Percentiles rank a stretch among this genome's conserved stretches.
These are phyloP conservation scores for Candida xyloterini DNA, from an alignment of 805 yeast species.

Conservation along the genomic window DNA sequence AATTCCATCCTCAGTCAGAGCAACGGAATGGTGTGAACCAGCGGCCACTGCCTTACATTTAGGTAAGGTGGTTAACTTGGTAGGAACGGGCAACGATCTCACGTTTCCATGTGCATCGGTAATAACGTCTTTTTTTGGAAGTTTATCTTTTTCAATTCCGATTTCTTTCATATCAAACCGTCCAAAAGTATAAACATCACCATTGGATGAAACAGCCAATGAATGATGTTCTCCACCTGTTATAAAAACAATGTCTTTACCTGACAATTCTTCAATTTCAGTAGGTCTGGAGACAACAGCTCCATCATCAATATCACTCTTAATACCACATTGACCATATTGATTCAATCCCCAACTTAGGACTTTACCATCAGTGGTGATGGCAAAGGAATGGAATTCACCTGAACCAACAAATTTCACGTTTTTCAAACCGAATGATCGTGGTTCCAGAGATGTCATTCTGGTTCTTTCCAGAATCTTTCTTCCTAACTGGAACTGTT, in stretches of 20 bases:
- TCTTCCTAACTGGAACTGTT: constrained; percentile 88
- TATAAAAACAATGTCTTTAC: constrained; percentile 54
- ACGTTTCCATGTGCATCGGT: constrained; percentile 76
- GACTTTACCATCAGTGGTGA: constrained; percentile 67
- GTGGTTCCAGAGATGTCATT: constrained; percentile 70
- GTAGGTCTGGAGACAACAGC: constrained; percentile 78
- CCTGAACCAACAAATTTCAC: constrained; percentile 85
- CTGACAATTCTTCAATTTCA: constrained; percentile 60
- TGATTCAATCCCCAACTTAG: constrained; percentile 95
- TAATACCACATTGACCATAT: constrained; percentile 91
- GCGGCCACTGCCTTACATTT: constrained; percentile 59
- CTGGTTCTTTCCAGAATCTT: constrained; percentile 76
- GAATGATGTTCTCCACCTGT: constrained; percentile 97
- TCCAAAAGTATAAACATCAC: constrained; percentile 83
- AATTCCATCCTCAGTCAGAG: constrained; percentile 78
- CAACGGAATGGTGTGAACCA: constrained; percentile 92
- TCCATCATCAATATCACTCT: constrained; percentile 79
- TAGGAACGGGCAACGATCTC: constrained; percentile 84
- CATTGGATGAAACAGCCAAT: constrained; percentile 66
- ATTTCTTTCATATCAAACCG: constrained; percentile 91
- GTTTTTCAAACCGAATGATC: constrained; percentile 77
- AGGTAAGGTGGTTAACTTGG: constrained; percentile 59
- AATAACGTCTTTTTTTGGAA: constrained; percentile 68
- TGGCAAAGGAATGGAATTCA: constrained; percentile 93
- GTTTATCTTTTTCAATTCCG: constrained; percentile 65